Evolutionary conservation across 2,329 filamentous ascomycete species (phyloP), one percentile per base, ranked within the genome.

Genomic region (Colletotrichum eremochloae): DNA sequence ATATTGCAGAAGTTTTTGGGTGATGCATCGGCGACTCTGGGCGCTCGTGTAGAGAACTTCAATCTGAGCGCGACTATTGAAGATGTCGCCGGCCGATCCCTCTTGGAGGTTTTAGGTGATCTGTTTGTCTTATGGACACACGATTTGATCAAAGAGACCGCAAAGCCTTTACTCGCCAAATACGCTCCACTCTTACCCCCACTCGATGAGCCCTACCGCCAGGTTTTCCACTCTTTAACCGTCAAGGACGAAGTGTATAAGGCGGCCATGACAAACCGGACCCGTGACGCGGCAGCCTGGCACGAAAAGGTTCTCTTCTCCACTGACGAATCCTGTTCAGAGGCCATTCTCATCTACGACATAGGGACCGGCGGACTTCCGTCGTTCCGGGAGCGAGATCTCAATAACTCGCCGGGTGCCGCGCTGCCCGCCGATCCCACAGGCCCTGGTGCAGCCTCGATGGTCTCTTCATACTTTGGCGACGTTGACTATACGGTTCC

Each of bases 331-430:
- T 81, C 80, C 1, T 84, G 83, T 71, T 83, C 81, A 7, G 82
- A 84, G 63, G 78, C 77, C 46, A 75, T 85, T 24, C 79, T 84
- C 76, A 75, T 84, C 31, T 82, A 81, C 74, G 83, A 84, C 72
- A 82, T 84, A 63, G 82, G 83, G 12, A 84, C 82, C 0, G 82
- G 83, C 31, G 83, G 82, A 0, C 63, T 82, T 24, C 82, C 82
- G 2, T 81, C 79, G 7, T 84, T 80, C 69, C 80, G 82, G 14
- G 82, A 84, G 72, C 63, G 76, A 12, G 76, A 77, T 31, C 76
- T 76, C 24, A 81, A 79, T 63, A 75, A 78, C n/a, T 76, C 75
- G 31, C 76, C 77, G 2, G 76, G 77, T 14, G 79, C 81, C 2
- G 74, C 79, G 0, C 77, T 81, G 31, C 78, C 74, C 6, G 79